phyloP scores from a whole-genome alignment of 106 monocot genomes.

The Dendrobium nobile region DNA sequence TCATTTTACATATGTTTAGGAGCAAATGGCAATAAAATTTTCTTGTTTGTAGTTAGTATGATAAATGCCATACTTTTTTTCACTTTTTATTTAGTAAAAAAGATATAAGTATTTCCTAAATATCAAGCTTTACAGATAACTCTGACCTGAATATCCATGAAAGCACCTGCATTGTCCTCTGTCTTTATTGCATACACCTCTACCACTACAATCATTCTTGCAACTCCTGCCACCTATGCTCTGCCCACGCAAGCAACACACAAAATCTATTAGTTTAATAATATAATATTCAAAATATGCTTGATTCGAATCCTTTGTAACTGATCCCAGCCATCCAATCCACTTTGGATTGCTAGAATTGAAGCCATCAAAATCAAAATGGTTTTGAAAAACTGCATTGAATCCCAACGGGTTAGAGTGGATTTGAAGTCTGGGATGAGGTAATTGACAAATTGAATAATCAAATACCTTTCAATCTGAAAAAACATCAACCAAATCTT shows the following conservation, averaged over 20 bases:
- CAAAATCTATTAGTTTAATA: background rate
- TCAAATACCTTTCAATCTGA: background rate
- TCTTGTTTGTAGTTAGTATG: background rate
- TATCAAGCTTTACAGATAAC: background rate
- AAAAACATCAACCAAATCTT: background rate
- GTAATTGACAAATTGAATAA: background rate
- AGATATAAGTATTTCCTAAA: background rate
- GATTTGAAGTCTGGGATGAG: background rate
- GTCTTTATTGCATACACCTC: slow-evolving; percentile 74
- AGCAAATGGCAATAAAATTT: background rate
- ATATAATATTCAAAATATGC: background rate
- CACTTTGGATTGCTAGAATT: background rate
- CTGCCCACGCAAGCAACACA: slow-evolving; percentile 27
- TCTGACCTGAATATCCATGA: slow-evolving; percentile 77
- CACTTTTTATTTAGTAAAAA: background rate
- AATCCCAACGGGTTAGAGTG: background rate
- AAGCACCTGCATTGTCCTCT: slow-evolving; percentile 82
- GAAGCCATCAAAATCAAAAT: background rate
- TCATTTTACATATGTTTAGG: too few species aligned
- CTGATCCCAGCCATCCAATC: background rate
- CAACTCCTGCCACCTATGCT: slow-evolving; percentile 44
- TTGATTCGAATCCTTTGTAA: background rate
- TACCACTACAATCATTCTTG: slow-evolving; percentile 51
- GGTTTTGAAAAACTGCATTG: background rate
- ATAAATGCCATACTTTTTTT: background rate